phyloP scores from a whole-genome alignment of 768 basidiomycete genomes.

The Serendipita sp. region DNA sequence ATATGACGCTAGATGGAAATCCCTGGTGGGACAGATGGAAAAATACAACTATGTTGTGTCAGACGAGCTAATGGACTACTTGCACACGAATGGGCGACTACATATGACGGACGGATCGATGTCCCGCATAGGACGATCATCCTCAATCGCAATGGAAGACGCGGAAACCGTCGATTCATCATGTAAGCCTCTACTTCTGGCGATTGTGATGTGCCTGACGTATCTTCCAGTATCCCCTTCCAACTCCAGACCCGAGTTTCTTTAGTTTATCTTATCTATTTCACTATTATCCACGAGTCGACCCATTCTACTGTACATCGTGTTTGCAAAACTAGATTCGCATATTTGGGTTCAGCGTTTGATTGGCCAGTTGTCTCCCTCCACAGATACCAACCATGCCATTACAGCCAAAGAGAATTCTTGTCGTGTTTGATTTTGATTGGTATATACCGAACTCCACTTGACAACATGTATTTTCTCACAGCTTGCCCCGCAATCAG shows the following conservation, averaged over 20 bases:
- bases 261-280: too few species aligned
- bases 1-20: slow-evolving; percentile 42
- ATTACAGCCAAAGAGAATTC: slow-evolving; percentile 3
- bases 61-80: slow-evolving; percentile 12
- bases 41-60: slow-evolving; percentile 36
- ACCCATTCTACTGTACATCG: too few species aligned
- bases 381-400: neutral
- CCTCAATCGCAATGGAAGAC: too few species aligned
- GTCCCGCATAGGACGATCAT: neutral
- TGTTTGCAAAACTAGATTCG: too few species aligned
- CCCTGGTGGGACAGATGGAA: slow-evolving; percentile 57
- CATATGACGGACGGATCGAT: neutral
- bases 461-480: neutral
- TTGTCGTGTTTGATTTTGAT: neutral
- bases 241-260: too few species aligned
- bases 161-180: too few species aligned
- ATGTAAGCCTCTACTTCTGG: too few species aligned
- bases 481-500: slow-evolving; percentile 21
- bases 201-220: too few species aligned
- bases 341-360: too few species aligned
- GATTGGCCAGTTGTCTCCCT: neutral
- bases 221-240: too few species aligned
- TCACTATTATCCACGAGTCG: too few species aligned
- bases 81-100: neutral
- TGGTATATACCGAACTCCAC: neutral